Evolutionary conservation across 2,329 filamentous ascomycete genomes (phyloP), one percentile per base, ranked within the genome.

Genomic region (Epichloe amarillans): DNA sequence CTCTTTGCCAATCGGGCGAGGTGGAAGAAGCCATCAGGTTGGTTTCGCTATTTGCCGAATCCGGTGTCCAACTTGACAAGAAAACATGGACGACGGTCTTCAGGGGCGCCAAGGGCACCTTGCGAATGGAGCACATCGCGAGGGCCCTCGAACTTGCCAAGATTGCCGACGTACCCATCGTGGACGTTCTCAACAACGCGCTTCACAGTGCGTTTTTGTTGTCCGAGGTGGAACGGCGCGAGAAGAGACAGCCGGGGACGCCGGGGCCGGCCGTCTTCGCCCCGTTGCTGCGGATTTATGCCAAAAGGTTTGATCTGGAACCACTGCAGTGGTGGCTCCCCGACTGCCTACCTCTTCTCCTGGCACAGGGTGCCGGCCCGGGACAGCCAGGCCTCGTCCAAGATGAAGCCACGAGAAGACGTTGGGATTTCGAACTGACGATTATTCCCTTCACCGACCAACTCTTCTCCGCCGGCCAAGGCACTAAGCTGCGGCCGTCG

Each of bases 51-150:
- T 62, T 68, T 14, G 55, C 60, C 36, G 64, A 67, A 52, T 61
- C 60, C 10, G 76, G 77, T 3, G 69, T 86, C 15, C 63, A 75
- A 50, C 77, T 86, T 0, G 82, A 94, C 62, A 67, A 68, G 0
- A 76, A 80, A 55, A 83, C 87, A 0, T 87, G 83, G 61, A 73
- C 81, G 1, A 80, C 81, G 30, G 70, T 95, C 36, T 74, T 95
- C 41, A 77, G 83, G 52, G 83, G 84, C 35, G 84, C 86, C 48
- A 87, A 88, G 57, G 61, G 63, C 4, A 71, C 71, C 19, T 65
- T 72, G 23, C 74, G 86, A 53, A 69, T 73, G 4, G 64, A 70
- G 3, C 73, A 73, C 26, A 70, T 88, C n/a, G 51, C 54, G 15
- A 58, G 58, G 35, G 60, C 65, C 1, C 54, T 69, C 30, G 69